Conservation (phyloP, 371 early-diverging fungal genomes). For the Mortierella sp. region DNA sequence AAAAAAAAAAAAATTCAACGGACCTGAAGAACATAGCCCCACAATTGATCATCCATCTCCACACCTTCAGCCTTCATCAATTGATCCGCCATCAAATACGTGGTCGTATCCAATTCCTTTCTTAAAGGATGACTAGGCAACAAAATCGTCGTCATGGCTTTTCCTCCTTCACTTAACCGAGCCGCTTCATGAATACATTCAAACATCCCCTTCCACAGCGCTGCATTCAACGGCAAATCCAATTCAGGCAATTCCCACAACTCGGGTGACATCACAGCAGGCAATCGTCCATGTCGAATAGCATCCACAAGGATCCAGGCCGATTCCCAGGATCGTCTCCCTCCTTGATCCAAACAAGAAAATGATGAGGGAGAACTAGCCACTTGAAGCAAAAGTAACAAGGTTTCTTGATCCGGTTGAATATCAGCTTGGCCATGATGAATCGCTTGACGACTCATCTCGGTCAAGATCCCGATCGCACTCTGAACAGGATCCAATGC, state of each 20-base stretch:
- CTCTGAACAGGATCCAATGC: conserved; percentile 27
- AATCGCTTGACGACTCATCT: conserved; percentile 42
- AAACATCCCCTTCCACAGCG: conserved; percentile 44
- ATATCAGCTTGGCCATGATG: conserved; percentile 22
- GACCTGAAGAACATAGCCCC: conserved; percentile 43
- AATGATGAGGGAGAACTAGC: conserved; percentile 15
- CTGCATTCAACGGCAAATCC: conserved; percentile 26
- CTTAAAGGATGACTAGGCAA: neutral
- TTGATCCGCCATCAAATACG: conserved; percentile 44
- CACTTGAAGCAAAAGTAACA: conserved; percentile 32
- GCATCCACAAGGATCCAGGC: conserved; percentile 35
- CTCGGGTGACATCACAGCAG: conserved; percentile 38
- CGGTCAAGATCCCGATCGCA: conserved; percentile 42
- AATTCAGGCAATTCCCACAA: conserved; percentile 49
- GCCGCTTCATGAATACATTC: conserved; percentile 26
- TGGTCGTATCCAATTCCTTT: conserved; percentile 24
- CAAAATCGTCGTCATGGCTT: neutral
- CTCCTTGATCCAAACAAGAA: neutral
- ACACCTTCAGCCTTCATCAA: conserved; percentile 22
- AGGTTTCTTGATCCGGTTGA: conserved; percentile 41
- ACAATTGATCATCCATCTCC: conserved; percentile 40
- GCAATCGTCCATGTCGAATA: conserved; percentile 46
- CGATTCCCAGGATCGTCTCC: conserved; percentile 12
- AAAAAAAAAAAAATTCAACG: neutral
- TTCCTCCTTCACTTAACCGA: neutral